Base-by-base conservation (phyloP, 192 early-diverging fungal species). In the Coemansia interrupta region DNA sequence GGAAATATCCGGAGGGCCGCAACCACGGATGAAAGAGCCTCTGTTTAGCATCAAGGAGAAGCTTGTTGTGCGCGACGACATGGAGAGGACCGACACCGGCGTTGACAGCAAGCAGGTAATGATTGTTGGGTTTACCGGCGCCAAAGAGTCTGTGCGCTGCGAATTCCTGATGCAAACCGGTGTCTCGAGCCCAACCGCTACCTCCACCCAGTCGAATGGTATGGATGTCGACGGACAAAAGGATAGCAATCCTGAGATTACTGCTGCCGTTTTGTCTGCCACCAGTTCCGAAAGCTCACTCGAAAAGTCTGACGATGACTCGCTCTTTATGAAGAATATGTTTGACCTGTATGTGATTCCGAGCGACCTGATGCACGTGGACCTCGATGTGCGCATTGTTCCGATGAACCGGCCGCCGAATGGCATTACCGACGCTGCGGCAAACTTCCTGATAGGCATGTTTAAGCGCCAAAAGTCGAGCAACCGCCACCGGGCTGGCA, bases 91-190 rank as follows among this genome's bases (percentile, higher is more conserved):
- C 18, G 59, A 58, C 39, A 22, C 64, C 1, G 58, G 54, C 3
- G 22, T 8, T 2, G 39, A 60, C 0, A 55, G 38, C 45, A 63
- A 38, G 38, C 64, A 60, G 49, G 63, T 63, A 15, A 71, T 78
- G 74, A 71, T 78, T 51, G 74, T 78, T 7, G 74, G 58, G 3
- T 78, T 71, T 48, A 78, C 74, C 3, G 74, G 74, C 0, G 63
- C 68, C 4, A 40, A 44, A 4, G 74, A 66, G 32, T 71, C 74
- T 12, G 74, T 71, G 39, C 68, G 74, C 4, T 78, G 74, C 61
- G 74, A 78, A 63, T 78, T 71, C 52, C n/a, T 68, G 56, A 63
- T 78, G 36, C 56, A 54, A 18, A 62, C 68, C 7, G 58, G 67
- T 14, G 73, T 70, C 1, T 8, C 54, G 6, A 23, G 14, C 39